Conservation (phyloP, 768 basidiomycete genomes). For the Leucocoprinus leucothites region DNA sequence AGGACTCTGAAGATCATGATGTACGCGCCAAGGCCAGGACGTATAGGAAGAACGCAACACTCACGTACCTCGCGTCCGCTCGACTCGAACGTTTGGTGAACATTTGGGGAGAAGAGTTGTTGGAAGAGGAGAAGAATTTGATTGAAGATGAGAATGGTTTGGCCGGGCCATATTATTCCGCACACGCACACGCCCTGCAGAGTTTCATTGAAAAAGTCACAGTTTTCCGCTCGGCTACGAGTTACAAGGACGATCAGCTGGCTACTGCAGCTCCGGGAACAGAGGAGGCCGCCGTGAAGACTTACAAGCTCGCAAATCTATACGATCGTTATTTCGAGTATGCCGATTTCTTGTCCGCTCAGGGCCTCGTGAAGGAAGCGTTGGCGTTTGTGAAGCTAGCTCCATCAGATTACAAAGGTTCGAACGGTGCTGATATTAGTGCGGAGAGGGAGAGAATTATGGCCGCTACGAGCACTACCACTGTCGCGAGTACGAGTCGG, state of each 20-base stretch:
- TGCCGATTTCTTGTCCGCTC: slow-evolving; percentile 85
- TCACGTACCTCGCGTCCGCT: slow-evolving; percentile 92
- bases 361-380: slow-evolving; percentile 86
- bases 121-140: slow-evolving; percentile 72
- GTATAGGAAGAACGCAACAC: slow-evolving; percentile 81
- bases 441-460: slow-evolving; percentile 37
- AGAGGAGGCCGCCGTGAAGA: slow-evolving; percentile 43
- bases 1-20: slow-evolving; percentile 45
- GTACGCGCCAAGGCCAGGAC: slow-evolving; percentile 38
- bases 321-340: slow-evolving; percentile 97
- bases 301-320: slow-evolving; percentile 79
- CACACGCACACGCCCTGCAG: slow-evolving; percentile 84
- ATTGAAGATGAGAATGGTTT: slow-evolving; percentile 35
- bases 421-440: slow-evolving; percentile 33
- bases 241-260: slow-evolving; percentile 76
- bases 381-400: slow-evolving; percentile 75
- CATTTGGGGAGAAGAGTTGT: slow-evolving; percentile 90
- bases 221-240: slow-evolving; percentile 85
- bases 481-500: slow-evolving; percentile 20
- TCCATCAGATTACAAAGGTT: slow-evolving; percentile 73
- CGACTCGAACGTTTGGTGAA: slow-evolving; percentile 82
- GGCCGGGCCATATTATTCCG: slow-evolving; percentile 63
- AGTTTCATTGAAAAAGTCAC: slow-evolving; percentile 96
- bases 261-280: slow-evolving; percentile 20
- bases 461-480: slow-evolving; percentile 26